Evolutionary conservation across 2,329 filamentous ascomycete species (phyloP), one percentile per base, ranked within the genome.

Genomic region (Chalara sp.): DNA sequence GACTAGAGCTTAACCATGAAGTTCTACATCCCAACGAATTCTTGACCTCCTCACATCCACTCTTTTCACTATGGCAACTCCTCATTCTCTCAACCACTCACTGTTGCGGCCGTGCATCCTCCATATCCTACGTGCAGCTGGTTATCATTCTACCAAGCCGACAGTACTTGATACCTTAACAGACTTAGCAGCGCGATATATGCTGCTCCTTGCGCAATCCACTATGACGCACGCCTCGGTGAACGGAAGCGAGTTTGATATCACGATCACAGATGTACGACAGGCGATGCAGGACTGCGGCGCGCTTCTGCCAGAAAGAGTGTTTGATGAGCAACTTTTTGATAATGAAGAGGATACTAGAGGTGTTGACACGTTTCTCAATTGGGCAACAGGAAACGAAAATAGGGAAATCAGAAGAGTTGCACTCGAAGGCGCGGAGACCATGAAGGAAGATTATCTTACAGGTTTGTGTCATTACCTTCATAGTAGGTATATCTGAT

Each of bases 71-170:
- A 70, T 58, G 63, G 50, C 62, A 51, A 76, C 75, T 68, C 68
- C 71, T 44, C 67, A 70, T 50, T 69, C 73, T 54, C 73, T 87
- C 46, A 79, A 86, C 71, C 85, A 89, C 69, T 85, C 87, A 54
- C 84, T 96, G 56, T 78, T 97, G 51, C 89, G 90, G 41, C 92
- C 92, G 2, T 84, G 85, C 45, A 81, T 96, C 54, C 81, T 97
- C 52, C 90, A 96, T 70, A 92, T 95, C 62, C 82, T 97, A 47
- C 89, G 92, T 64, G 89, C 91, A 32, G 86, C 89, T 29, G 92
- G 92, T 65, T 97, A 95, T 72, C 88, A 95, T 67, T 78, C 85
- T 41, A 87, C 89, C 47, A 83, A 83, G 49, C 84, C 89, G 2
- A 85, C 86, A 4, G 90, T 95, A 6, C 76, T 96, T 51, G 91